Conservation (phyloP, 805 yeast genomes). For the Wickerhamomyces silvicola region DNA sequence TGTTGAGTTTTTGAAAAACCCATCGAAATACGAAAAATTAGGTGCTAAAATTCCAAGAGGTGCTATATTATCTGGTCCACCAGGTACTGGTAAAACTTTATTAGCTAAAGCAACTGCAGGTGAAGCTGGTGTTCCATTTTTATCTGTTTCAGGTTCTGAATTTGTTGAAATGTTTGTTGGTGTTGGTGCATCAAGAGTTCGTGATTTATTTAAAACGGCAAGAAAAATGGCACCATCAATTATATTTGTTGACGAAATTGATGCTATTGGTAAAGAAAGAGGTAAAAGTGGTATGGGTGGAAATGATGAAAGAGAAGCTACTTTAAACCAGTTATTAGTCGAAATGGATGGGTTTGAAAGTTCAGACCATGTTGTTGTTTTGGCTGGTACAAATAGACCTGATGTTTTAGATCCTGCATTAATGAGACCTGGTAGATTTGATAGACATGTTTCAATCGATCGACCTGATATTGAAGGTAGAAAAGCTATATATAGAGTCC, state of each 20-base stretch:
- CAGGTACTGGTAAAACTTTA: constrained; percentile 94
- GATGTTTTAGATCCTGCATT: constrained; percentile 87
- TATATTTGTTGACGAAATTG: constrained; percentile 90
- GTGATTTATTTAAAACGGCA: constrained; percentile 87
- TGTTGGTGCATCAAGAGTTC: constrained; percentile 92
- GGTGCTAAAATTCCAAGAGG: constrained; percentile 97
- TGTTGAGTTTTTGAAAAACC: constrained; percentile 82
- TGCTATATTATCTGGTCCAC: constrained; percentile 90
- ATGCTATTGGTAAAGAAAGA: constrained; percentile 89
- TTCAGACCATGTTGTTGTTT: constrained; percentile 85
- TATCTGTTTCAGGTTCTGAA: constrained; percentile 88
- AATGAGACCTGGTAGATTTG: constrained; percentile 92
- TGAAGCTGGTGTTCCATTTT: constrained; percentile 92
- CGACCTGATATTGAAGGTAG: constrained; percentile 87
- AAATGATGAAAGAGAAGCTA: constrained; percentile 90
- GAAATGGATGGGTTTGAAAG: constrained; percentile 94
- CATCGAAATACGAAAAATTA: constrained; percentile 73
- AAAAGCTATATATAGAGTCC: constrained; percentile 78
- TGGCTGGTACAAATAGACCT: constrained; percentile 92
- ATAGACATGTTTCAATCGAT: constrained; percentile 81
- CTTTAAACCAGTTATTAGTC: constrained; percentile 84
- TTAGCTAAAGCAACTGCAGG: constrained; percentile 95
- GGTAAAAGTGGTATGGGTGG: constrained; percentile 69
- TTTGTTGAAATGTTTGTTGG: constrained; percentile 97
- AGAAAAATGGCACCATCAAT: constrained; percentile 87